Conservation (phyloP, 2,329 filamentous ascomycete species). For the Colletotrichum theobromicola region DNA sequence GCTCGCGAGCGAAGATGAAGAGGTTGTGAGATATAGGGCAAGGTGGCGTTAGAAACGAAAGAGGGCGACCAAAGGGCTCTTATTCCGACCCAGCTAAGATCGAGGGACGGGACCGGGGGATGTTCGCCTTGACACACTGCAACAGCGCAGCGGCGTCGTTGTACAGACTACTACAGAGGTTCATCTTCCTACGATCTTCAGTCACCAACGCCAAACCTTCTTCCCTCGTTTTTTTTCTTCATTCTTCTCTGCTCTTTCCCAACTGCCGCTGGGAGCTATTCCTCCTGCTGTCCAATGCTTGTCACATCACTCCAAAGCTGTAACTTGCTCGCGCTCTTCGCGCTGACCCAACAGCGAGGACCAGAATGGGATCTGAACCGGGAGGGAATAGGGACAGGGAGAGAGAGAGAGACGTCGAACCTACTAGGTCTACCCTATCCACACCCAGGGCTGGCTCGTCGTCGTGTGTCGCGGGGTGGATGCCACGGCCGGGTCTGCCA, state of each 20-base stretch:
- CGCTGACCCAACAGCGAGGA: background rate
- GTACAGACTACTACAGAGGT: too few species aligned
- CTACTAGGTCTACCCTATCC: background rate
- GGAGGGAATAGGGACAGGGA: too few species aligned
- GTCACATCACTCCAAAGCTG: background rate
- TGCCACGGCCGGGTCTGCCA: background rate
- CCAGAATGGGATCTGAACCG: background rate
- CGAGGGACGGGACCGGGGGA: background rate
- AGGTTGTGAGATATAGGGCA: background rate
- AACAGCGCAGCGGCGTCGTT: background rate
- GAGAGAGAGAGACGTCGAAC: background rate
- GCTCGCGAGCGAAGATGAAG: background rate
- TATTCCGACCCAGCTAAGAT: background rate
- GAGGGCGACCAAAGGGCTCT: background rate
- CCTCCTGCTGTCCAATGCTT: background rate
- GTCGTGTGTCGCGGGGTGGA: background rate
- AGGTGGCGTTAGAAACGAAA: constrained; percentile 6
- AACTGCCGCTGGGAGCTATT: background rate
- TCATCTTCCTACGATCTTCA: background rate
- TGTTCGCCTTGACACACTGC: background rate
- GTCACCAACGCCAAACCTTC: background rate
- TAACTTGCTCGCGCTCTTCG: background rate
- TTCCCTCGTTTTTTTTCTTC: background rate
- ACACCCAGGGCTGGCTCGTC: background rate
- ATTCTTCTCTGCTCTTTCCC: background rate